Percentiles rank a stretch among this genome's conserved stretches.
These are phyloP conservation scores for Penicillium parvum DNA, from an alignment of 495 filamentous ascomycete genomes.

Conservation along the genomic window DNA sequence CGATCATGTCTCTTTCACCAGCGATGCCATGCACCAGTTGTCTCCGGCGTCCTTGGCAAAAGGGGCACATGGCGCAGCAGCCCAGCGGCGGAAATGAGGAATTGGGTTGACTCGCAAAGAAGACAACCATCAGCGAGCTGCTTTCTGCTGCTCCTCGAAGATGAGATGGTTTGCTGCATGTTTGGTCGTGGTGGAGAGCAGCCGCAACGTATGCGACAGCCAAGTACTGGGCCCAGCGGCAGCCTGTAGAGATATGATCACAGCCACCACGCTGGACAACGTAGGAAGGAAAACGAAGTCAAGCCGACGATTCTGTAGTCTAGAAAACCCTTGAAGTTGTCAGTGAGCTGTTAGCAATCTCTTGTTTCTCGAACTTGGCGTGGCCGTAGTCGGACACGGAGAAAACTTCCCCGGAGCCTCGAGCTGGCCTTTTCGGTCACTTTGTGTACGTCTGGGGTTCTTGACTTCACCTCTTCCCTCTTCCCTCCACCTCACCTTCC, in stretches of 20 bases:
- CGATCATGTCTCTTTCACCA: too few species aligned
- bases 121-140: not conserved
- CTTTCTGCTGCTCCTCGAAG: not conserved
- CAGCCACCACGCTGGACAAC: not conserved
- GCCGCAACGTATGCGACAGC: not conserved
- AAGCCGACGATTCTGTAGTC: not conserved
- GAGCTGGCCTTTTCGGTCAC: slow-evolving; percentile 29
- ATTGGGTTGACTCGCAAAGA: not conserved
- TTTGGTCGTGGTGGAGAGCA: not conserved
- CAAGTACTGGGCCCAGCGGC: not conserved
- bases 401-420: slow-evolving; percentile 31
- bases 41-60: not conserved
- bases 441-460: slow-evolving; percentile 35
- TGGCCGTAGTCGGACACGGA: slow-evolving; percentile 18
- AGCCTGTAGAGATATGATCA: not conserved
- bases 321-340: too few species aligned
- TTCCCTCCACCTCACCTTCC: slow-evolving; percentile 12
- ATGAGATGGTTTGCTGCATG: not conserved
- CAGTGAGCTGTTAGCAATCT: too few species aligned
- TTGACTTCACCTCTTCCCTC: slow-evolving; percentile 21
- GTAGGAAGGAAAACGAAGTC: not conserved
- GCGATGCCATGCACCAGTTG: too few species aligned
- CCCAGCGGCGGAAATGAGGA: not conserved
- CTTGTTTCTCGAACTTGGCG: slow-evolving; percentile 5
- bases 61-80: slow-evolving; percentile 1